Conservation (phyloP, 345 rosid genomes). For the Eucalyptus cladocalyx region DNA sequence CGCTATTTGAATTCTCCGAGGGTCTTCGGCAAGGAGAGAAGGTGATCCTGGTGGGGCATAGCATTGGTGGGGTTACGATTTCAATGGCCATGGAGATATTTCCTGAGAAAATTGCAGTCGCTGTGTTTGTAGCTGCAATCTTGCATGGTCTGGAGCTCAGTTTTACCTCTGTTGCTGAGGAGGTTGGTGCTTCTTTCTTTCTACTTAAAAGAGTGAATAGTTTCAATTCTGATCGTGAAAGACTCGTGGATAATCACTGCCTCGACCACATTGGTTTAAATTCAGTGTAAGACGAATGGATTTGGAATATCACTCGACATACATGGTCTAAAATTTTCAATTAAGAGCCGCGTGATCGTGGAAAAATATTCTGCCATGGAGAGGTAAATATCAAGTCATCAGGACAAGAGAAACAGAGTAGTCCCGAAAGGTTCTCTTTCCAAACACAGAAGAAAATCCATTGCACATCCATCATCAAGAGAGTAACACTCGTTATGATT, state of each 20-base stretch:
- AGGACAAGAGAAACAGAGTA: background rate
- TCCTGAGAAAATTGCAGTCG: conserved; percentile 2
- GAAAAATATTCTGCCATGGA: background rate
- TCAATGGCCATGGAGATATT: conserved; percentile 14
- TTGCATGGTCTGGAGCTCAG: conserved; percentile 1
- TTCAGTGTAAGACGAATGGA: background rate
- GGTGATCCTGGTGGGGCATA: conserved; percentile 19
- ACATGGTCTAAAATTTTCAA: background rate
- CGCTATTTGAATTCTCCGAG: conserved; percentile 1
- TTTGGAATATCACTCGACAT: background rate
- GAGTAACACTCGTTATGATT: background rate
- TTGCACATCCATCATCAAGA: background rate
- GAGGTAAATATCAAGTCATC: background rate
- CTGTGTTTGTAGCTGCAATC: conserved; percentile 2
- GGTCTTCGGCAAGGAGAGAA: background rate
- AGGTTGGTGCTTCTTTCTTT: background rate
- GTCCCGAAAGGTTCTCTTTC: background rate
- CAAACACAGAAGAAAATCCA: background rate
- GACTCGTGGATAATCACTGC: background rate
- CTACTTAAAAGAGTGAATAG: background rate
- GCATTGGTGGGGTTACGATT: conserved; percentile 7
- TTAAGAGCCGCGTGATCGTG: background rate
- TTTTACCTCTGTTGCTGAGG: background rate
- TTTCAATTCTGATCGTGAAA: background rate
- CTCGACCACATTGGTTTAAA: background rate